phyloP scores from a whole-genome alignment of 2,329 filamentous ascomycete species.

The Phaeosphaeriaceae sp. region DNA sequence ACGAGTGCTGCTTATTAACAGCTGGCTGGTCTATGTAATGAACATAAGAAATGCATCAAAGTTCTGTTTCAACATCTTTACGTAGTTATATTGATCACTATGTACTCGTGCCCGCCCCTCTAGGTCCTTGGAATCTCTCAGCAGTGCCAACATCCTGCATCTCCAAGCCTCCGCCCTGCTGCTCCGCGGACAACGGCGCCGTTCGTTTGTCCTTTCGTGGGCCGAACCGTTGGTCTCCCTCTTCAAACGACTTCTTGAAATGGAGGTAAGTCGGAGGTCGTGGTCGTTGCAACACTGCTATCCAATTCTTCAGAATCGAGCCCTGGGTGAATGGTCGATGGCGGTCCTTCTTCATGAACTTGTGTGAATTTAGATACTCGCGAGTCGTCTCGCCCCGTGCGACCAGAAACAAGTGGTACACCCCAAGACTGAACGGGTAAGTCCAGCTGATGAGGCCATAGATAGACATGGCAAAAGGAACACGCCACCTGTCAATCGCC shows the following conservation, averaged over 20 bases:
- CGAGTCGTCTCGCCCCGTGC: constrained; percentile 91
- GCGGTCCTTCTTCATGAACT: constrained; percentile 89
- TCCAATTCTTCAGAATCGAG: constrained; percentile 77
- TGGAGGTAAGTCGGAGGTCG: constrained; percentile 86
- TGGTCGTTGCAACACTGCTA: constrained; percentile 81
- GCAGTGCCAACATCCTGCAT: constrained; percentile 64
- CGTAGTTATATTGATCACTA: neutral
- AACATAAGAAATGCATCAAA: neutral
- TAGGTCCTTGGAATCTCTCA: constrained; percentile 46
- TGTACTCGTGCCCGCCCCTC: constrained; percentile 20
- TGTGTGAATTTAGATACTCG: constrained; percentile 95
- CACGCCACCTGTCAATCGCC: constrained; percentile 74
- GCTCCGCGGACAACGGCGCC: constrained; percentile 57
- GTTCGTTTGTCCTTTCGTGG: constrained; percentile 61
- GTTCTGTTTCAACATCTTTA: neutral
- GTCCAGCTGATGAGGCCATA: constrained; percentile 76
- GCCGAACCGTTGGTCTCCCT: constrained; percentile 86
- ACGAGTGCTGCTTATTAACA: neutral
- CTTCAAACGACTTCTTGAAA: constrained; percentile 78
- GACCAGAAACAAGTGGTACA: constrained; percentile 92
- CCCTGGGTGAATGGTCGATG: constrained; percentile 89
- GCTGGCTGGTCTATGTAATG: neutral
- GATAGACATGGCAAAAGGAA: constrained; percentile 87
- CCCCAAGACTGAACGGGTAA: constrained; percentile 83
- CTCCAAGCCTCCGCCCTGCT: constrained; percentile 68